Base-by-base conservation (phyloP, 805 yeast species). In the Kockiozyma suomiensis region DNA sequence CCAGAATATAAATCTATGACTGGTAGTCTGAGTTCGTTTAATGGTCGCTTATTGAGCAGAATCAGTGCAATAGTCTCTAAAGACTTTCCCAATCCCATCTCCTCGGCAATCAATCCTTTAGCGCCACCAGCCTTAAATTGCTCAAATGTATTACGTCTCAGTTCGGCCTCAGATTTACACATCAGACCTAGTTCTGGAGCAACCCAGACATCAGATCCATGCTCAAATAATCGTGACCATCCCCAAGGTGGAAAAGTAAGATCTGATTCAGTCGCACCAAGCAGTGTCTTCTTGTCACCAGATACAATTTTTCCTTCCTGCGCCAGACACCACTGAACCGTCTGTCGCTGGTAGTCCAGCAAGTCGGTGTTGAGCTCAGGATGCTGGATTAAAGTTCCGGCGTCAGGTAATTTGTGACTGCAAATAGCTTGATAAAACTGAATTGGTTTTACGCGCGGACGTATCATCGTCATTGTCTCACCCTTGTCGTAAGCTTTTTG, bases 71-170 rank as follows among this genome's bases (percentile, higher is more conserved):
- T 77, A 13, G 91, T 78, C 71, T 94, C 99, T 3, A 94, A 85
- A 0, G 99, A 93, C 70, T 94, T 94, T 0, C 99, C 99, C 6
- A 94, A 79, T 0, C 99, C 99, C 99, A 94, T 94, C 73, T 94
- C 99, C 69, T 93, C 99, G 1, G 94, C 87, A 35, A 94, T 72
- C 6, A 94, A 75, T 0, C 96, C 97, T 52, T 61, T 55, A 0
- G 65, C 63, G 2, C 61, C 62, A 30, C 51, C 40, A 5, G 15
- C 41, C 5, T 19, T 28, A 45, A 19, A 53, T 13, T 51, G 54
- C 26, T 13, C 69, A 70, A 5, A 62, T 50, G n/a, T 69, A 65
- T 3, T 72, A 68, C 33, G 32, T 5, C 56, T 42, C 15, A 58
- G 19, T 52, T 50, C 47, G 5, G 38, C 37, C 35, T 52, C 57